Conservation (phyloP, 1,139 yeast genomes). For the Pichia cactophila region DNA sequence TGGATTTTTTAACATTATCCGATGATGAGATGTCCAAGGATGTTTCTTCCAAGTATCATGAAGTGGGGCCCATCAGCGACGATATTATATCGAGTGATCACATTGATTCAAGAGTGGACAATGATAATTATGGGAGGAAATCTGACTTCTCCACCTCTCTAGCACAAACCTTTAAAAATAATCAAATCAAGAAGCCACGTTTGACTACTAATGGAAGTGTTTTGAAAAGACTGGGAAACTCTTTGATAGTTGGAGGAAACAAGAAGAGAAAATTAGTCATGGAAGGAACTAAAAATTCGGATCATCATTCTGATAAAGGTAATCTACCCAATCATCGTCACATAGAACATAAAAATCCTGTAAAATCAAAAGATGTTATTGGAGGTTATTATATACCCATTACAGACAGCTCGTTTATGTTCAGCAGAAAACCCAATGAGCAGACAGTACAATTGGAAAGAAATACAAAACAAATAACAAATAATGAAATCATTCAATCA, state of each 20-base stretch:
- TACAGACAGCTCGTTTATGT: background rate
- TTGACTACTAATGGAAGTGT: background rate
- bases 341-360: too few relatives aligned
- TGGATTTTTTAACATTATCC: slow-evolving; percentile 7
- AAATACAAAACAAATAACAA: background rate
- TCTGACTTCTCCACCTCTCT: too few relatives aligned
- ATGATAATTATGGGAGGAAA: too few relatives aligned
- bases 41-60: too few relatives aligned
- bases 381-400: slow-evolving; percentile 13
- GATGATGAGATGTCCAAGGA: slow-evolving; percentile 7
- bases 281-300: background rate
- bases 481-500: background rate
- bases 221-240: background rate
- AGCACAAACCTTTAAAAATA: too few relatives aligned
- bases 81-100: too few relatives aligned
- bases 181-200: too few relatives aligned
- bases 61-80: too few relatives aligned
- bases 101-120: too few relatives aligned
- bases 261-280: background rate
- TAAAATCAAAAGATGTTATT: background rate
- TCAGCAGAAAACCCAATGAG: slow-evolving; percentile 3
- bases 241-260: background rate
- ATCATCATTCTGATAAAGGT: background rate
- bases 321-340: background rate
- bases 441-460: slow-evolving; percentile 24